Conservation (phyloP, 2,329 filamentous ascomycete genomes). For the Akanthomyces lecanii region DNA sequence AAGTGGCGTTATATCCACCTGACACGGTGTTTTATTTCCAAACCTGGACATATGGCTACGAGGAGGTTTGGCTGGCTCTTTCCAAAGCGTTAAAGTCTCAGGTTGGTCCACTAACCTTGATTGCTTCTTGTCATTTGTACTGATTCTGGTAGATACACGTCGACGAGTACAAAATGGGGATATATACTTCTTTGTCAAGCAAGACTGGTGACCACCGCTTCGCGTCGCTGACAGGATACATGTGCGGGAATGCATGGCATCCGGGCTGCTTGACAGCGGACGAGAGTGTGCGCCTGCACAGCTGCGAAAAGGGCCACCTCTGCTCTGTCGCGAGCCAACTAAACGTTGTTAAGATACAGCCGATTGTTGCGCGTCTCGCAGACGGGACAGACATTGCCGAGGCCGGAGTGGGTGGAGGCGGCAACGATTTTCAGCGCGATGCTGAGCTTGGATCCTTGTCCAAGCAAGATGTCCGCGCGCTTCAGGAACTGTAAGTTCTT, state of each 20-base stretch:
- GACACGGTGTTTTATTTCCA: conserved; percentile 80
- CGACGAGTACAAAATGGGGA: conserved; percentile 69
- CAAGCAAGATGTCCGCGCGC: conserved; percentile 47
- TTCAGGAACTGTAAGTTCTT: conserved; percentile 38
- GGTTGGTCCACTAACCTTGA: conserved; percentile 33
- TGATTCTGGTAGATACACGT: conserved; percentile 61
- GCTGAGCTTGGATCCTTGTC: conserved; percentile 60
- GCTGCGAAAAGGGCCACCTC: conserved; percentile 71
- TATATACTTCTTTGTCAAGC: conserved; percentile 61
- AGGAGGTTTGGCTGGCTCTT: conserved; percentile 85
- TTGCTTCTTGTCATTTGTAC: neutral
- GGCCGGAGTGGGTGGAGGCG: conserved; percentile 72
- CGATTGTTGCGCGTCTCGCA: conserved; percentile 63
- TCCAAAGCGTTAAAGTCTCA: conserved; percentile 63
- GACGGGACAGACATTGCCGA: conserved; percentile 65
- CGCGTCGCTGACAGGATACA: conserved; percentile 66
- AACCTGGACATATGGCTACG: conserved; percentile 86
- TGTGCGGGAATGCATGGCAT: conserved; percentile 66
- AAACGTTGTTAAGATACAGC: conserved; percentile 69
- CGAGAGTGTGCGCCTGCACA: conserved; percentile 66
- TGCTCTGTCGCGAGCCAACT: conserved; percentile 47
- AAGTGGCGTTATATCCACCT: conserved; percentile 62
- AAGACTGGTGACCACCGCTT: conserved; percentile 40
- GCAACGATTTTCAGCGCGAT: conserved; percentile 65
- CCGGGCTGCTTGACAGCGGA: conserved; percentile 68